These are phyloP conservation scores for Delphinella strobiligena DNA, from an alignment of 2,329 filamentous ascomycete species.

Conservation along the genomic window DNA sequence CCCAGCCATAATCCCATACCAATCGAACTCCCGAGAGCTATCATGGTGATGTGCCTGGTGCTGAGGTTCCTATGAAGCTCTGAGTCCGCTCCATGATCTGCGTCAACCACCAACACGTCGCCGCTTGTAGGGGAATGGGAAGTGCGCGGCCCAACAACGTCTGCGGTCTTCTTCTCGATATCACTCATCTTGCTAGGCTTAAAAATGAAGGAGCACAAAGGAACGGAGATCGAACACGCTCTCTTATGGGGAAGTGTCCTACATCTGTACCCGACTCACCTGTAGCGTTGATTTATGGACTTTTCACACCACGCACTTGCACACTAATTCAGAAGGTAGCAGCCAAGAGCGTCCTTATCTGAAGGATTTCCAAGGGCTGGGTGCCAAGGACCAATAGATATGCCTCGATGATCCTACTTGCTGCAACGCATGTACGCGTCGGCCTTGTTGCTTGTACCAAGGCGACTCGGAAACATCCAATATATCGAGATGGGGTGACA, in stretches of 20 bases:
- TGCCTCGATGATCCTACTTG: not conserved
- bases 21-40: constrained; percentile 29
- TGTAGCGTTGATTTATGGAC: no score
- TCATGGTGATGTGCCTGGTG: constrained; percentile 30
- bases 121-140: not conserved
- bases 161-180: not conserved
- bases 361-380: not conserved
- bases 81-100: constrained; percentile 20
- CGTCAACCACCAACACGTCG: not conserved
- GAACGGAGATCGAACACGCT: no score
- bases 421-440: not conserved
- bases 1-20: constrained; percentile 39
- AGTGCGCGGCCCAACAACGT: not conserved
- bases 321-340: no score
- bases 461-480: no score
- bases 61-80: constrained; percentile 28
- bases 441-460: no score
- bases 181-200: not conserved
- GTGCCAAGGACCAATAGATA: not conserved
- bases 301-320: no score
- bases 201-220: not conserved
- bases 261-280: no score
- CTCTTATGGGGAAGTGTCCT: no score
- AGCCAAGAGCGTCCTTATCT: not conserved
- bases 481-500: not conserved